Conservation (phyloP, 129 eudicot genomes). For the Chrysanthemum lavandulifolium region DNA sequence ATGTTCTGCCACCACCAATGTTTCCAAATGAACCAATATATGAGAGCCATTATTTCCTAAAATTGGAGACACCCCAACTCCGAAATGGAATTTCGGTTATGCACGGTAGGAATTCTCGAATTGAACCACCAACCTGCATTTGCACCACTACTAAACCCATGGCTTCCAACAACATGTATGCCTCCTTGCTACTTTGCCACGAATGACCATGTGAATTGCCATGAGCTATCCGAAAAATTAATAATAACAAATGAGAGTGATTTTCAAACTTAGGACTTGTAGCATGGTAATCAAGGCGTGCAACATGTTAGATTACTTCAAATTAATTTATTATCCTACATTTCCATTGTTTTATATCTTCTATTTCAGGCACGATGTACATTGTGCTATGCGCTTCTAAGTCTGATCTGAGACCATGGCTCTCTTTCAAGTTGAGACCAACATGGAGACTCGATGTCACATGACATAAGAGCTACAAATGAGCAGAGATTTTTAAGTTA, state of each 20-base stretch:
- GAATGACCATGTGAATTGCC: conserved; percentile 70
- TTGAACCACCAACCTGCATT: conserved; percentile 81
- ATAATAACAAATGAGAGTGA: background rate
- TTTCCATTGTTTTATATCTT: too few species aligned
- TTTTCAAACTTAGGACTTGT: too few species aligned
- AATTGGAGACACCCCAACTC: conserved; percentile 69
- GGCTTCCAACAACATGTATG: conserved; percentile 82
- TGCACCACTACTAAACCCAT: conserved; percentile 60
- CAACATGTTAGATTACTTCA: too few species aligned
- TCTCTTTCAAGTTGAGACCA: too few species aligned
- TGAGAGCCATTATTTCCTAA: conserved; percentile 78
- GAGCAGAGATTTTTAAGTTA: too few species aligned
- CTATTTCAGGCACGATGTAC: too few species aligned
- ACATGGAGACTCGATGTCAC: too few species aligned
- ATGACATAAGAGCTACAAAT: too few species aligned
- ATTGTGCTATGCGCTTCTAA: too few species aligned
- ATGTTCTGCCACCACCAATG: conserved; percentile 79
- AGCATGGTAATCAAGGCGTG: too few species aligned
- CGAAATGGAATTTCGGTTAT: conserved; percentile 63
- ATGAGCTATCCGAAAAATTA: conserved; percentile 42
- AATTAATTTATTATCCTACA: too few species aligned
- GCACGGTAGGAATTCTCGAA: conserved; percentile 81
- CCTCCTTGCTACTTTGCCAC: conserved; percentile 81
- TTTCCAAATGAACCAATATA: conserved; percentile 67
- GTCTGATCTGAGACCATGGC: too few species aligned